Evolutionary conservation across 306 rosid species (phyloP).

Genomic region (Pterocarpus macrocarpus): DNA sequence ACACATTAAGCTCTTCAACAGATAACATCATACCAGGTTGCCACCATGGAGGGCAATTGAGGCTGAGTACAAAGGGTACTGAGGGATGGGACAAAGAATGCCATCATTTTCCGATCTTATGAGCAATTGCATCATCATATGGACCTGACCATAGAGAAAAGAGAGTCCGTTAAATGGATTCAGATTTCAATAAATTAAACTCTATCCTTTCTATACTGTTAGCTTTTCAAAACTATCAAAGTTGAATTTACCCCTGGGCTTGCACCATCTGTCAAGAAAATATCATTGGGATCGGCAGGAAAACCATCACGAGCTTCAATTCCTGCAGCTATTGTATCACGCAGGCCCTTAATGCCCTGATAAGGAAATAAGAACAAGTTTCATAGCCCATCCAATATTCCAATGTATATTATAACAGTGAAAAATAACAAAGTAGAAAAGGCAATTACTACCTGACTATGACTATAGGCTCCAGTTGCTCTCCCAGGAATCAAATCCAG

Average conservation of each 20-base stretch:
- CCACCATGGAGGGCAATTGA: slow-evolving; percentile 95
- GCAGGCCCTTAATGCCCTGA: slow-evolving; percentile 88
- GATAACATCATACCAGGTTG: slow-evolving; percentile 63
- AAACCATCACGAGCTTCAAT: slow-evolving; percentile 85
- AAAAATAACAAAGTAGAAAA: slow-evolving; percentile 22
- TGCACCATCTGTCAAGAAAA: slow-evolving; percentile 94
- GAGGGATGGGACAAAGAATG: slow-evolving; percentile 93
- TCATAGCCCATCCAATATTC: neutral
- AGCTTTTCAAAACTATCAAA: neutral
- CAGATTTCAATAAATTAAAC: neutral
- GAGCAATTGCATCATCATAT: slow-evolving; percentile 90
- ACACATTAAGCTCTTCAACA: neutral
- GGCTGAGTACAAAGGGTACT: slow-evolving; percentile 93
- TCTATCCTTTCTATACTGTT: neutral
- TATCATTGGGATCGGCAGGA: slow-evolving; percentile 77
- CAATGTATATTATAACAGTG: neutral
- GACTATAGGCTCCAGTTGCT: slow-evolving; percentile 96
- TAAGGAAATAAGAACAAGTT: slow-evolving; percentile 40
- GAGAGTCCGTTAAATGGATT: neutral
- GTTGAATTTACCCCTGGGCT: slow-evolving; percentile 76
- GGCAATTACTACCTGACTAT: slow-evolving; percentile 74
- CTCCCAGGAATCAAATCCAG: slow-evolving; percentile 92
- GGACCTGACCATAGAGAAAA: slow-evolving; percentile 69
- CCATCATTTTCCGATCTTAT: slow-evolving; percentile 79
- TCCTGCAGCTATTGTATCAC: slow-evolving; percentile 89